Percentiles rank a stretch among this genome's conserved stretches.
Evolutionary conservation across 2,329 filamentous ascomycete species (phyloP).

Genomic region (Cytospora piceicola): DNA sequence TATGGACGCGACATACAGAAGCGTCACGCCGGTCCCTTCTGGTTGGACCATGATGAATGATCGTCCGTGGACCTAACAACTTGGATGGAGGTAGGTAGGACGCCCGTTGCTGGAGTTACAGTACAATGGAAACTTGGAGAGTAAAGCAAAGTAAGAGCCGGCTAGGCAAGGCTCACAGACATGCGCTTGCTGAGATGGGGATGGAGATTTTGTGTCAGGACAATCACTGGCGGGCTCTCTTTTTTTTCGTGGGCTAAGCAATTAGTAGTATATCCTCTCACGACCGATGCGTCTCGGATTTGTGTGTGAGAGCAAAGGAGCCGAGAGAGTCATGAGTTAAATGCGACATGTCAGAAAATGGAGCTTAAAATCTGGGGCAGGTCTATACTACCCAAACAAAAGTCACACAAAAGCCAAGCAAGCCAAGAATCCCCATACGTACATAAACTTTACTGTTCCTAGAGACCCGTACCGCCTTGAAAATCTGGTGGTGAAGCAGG

Average conservation of each 20-base stretch:
- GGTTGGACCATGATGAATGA: conserved; percentile 33
- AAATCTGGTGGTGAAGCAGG: neutral
- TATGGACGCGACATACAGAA: conserved; percentile 35
- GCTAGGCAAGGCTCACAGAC: neutral
- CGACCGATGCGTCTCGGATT: neutral
- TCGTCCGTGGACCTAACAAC: neutral
- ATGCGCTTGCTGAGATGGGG: neutral
- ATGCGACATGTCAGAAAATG: neutral
- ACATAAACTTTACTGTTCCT: neutral
- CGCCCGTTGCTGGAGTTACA: neutral
- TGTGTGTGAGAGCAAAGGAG: neutral
- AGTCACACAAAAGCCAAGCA: too few relatives aligned
- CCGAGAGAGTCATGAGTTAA: neutral
- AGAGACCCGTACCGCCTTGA: neutral
- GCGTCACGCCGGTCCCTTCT: conserved; percentile 35
- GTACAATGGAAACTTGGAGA: neutral
- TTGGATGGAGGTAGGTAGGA: neutral
- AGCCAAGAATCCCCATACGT: neutral
- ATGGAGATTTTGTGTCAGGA: neutral
- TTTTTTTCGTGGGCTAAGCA: neutral
- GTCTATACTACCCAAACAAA: too few relatives aligned
- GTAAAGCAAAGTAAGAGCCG: neutral
- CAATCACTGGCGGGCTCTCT: neutral
- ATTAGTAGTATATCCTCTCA: neutral
- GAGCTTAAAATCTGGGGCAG: too few relatives aligned